Evolutionary conservation across 306 rosid species (phyloP).

Genomic region (Malus asiatica): DNA sequence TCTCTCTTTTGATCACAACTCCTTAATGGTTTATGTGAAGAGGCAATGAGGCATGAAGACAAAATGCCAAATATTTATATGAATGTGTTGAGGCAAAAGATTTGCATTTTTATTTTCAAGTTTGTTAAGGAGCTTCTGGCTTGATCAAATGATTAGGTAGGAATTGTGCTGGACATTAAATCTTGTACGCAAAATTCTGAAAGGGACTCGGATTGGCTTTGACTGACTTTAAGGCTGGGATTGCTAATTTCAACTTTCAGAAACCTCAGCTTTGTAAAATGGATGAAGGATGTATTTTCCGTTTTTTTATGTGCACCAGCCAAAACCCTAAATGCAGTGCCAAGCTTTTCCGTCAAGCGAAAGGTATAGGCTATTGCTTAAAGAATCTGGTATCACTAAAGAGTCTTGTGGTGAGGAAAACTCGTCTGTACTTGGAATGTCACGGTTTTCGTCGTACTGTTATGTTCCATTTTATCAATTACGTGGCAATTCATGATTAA

Average conservation of each 20-base stretch:
- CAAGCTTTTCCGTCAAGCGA: conserved; percentile 40
- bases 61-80: conserved; percentile 10
- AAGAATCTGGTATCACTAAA: neutral
- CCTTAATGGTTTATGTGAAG: neutral
- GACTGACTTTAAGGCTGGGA: conserved; percentile 67
- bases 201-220: conserved; percentile 42
- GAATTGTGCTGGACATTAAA: conserved; percentile 30
- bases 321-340: conserved; percentile 1
- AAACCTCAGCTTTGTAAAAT: neutral
- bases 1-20: conserved; percentile 11
- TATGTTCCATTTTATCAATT: no score
- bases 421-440: no score
- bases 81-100: neutral
- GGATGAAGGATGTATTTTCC: neutral
- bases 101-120: neutral
- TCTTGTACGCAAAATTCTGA: conserved; percentile 62
- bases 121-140: conserved; percentile 13
- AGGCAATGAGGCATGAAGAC: conserved; percentile 19
- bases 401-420: neutral
- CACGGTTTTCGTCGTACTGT: neutral
- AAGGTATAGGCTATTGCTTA: conserved; percentile 13
- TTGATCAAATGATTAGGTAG: conserved; percentile 34
- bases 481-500: neutral
- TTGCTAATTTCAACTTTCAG: conserved; percentile 27
- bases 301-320: conserved; percentile 11